Base-by-base conservation (phyloP, 192 early-diverging fungal species). In the Coemansia sp. region DNA sequence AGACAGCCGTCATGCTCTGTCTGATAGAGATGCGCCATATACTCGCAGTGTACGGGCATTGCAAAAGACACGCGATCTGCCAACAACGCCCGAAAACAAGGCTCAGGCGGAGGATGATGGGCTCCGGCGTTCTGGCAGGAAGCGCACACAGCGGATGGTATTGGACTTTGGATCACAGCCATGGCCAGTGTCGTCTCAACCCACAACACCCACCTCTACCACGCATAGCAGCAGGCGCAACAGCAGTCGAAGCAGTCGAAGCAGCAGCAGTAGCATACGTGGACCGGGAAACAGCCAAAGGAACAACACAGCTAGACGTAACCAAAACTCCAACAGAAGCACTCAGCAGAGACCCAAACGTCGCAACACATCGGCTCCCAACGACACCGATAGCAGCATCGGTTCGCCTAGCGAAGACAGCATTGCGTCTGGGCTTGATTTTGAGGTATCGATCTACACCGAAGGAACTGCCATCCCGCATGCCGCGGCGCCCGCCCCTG, bases 391-490 rank as follows among this genome's bases (percentile, higher is more conserved):
- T 13, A 59, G 64, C 30, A 52, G 56, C 37, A 59, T 47, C 36
- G 36, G 62, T 42, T 57, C 48, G 25, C 19, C 55, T 3, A 52
- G 28, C 5, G 41, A 36, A 36, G 41, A 25, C 28, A 59, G 61
- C 50, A 25, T 64, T 10, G 65, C 62, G 20, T 74, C 72, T 8
- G 52, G 44, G 3, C 61, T 68, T 20, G 42, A 36, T n/a, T 63
- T 62, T 28, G 72, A 74, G 34, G 72, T 64, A 22, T 59, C 65
- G 15, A 60, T 68, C 23, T 60, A 34, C 37, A 74, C 65, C 2
- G 31, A 40, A 13, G 72, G 72, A 17, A 60, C 72, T 5, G 50
- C 62, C 13, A 61, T 63, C 6, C 61, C 61, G 25, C 55, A 58
- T 27, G 45, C 4, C 8, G 2, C 10, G 5, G 13, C 40, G n/a